Evolutionary conservation across 2,329 filamentous ascomycete genomes (phyloP).

Genomic region (Penicillium sp.): DNA sequence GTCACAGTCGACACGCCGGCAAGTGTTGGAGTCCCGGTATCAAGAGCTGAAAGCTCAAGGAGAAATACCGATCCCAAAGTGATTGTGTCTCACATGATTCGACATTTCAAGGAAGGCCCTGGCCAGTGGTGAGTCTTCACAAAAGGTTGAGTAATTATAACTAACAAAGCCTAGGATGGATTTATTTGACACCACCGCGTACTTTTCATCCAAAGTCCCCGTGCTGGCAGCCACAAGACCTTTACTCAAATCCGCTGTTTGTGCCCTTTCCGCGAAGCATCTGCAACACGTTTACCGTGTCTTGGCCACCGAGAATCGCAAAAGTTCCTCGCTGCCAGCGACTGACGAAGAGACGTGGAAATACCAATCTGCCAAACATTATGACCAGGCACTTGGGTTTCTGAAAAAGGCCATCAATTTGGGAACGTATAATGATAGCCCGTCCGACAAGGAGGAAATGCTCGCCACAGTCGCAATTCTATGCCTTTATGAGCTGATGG

Average conservation of each 20-base stretch:
- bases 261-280: conserved; percentile 32
- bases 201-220: conserved; percentile 31
- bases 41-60: neutral
- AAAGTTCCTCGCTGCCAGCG: conserved; percentile 1
- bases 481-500: conserved; percentile 18
- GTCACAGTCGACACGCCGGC: neutral
- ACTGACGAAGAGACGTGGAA: conserved; percentile 13
- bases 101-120: conserved; percentile 10
- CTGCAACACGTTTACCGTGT: conserved; percentile 14
- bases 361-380: conserved; percentile 18
- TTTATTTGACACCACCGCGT: conserved; percentile 31
- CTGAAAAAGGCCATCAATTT: conserved; percentile 13
- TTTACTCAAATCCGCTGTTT: conserved; percentile 28
- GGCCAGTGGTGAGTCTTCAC: conserved; percentile 8
- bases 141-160: neutral
- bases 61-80: conserved; percentile 3
- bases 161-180: conserved; percentile 21
- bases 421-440: conserved; percentile 6
- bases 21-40: neutral
- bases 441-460: conserved; percentile 17
- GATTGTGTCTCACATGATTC: conserved; percentile 2
- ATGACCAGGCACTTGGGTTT: conserved; percentile 18
- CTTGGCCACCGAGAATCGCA: neutral
- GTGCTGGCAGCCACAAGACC: conserved; percentile 26
- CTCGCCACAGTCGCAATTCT: conserved; percentile 21